Conservation (phyloP, 2,329 filamentous ascomycete genomes). For the Chaetothyriales sp. region DNA sequence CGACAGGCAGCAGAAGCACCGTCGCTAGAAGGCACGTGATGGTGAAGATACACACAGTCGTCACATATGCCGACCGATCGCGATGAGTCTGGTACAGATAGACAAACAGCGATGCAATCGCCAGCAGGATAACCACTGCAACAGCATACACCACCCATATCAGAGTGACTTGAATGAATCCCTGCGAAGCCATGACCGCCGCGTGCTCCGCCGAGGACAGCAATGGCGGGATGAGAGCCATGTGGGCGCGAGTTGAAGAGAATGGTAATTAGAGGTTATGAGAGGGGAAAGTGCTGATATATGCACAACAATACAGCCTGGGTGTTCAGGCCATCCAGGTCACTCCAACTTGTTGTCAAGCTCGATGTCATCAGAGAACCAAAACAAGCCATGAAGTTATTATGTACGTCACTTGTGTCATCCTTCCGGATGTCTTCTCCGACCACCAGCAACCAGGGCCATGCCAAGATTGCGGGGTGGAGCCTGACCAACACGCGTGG, state of each 20-base stretch:
- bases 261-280: no score
- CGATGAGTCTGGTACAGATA: conserved; percentile 83
- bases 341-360: no score
- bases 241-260: not conserved
- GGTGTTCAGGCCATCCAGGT: no score
- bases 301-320: no score
- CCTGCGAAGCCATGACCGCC: conserved; percentile 36
- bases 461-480: not conserved
- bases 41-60: conserved; percentile 71
- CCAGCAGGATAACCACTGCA: conserved; percentile 61
- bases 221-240: no score
- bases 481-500: not conserved
- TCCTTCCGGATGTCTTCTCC: not conserved
- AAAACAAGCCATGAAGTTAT: no score
- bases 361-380: no score
- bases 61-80: conserved; percentile 72
- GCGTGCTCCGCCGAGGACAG: not conserved
- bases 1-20: conserved; percentile 80
- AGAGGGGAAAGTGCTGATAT: no score
- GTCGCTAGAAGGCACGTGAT: conserved; percentile 81
- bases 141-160: conserved; percentile 93
- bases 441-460: no score
- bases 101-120: conserved; percentile 70
- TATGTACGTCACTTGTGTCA: no score
- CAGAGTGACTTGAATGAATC: conserved; percentile 66